Conservation (phyloP, 768 basidiomycete genomes). For the Mycena epipterygia region DNA sequence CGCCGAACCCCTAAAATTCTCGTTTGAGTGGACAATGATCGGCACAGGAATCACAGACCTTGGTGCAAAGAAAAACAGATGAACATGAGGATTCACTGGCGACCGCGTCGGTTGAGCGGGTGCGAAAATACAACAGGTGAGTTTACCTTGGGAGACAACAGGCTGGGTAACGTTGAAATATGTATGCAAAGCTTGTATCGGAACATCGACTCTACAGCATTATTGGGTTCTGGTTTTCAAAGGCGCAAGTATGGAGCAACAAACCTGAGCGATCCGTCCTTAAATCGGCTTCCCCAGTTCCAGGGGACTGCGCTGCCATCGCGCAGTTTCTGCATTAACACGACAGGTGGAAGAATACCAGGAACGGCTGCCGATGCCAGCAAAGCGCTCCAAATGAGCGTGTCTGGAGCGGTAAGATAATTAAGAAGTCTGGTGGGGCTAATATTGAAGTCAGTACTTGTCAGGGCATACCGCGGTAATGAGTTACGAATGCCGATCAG, state of each 20-base stretch:
- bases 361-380: constrained; percentile 96
- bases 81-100: constrained; percentile 91
- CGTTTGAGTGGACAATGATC: not conserved
- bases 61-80: constrained; percentile 95
- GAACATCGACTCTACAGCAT: constrained; percentile 87
- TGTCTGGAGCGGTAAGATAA: constrained; percentile 96
- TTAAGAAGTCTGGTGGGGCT: constrained; percentile 97
- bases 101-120: constrained; percentile 89
- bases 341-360: constrained; percentile 95
- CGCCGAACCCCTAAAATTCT: constrained; percentile 72
- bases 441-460: constrained; percentile 21
- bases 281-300: constrained; percentile 96
- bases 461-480: constrained; percentile 31
- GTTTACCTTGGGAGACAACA: not conserved
- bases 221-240: constrained; percentile 26
- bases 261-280: constrained; percentile 90
- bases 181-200: constrained; percentile 88
- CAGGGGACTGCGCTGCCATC: constrained; percentile 88
- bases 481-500: constrained; percentile 85
- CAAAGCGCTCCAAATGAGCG: constrained; percentile 84
- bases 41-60: constrained; percentile 5
- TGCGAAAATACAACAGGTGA: constrained; percentile 42
- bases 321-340: constrained; percentile 91
- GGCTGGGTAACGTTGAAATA: constrained; percentile 75
- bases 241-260: constrained; percentile 30